Conservation (phyloP, 1,139 yeast genomes). For the Candida sp. region DNA sequence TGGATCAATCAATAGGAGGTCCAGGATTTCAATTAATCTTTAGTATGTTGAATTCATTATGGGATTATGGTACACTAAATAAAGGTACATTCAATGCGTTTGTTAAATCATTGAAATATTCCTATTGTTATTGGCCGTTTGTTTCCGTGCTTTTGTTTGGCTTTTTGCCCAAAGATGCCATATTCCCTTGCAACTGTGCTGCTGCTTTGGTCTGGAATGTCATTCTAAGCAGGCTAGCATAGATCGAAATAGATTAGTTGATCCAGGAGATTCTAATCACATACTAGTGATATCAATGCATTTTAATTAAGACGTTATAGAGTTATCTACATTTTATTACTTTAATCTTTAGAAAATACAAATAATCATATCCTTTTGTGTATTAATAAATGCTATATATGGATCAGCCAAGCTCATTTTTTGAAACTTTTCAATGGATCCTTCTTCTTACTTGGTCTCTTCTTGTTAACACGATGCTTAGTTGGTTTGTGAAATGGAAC, state of each 20-base stretch:
- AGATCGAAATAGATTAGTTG: neutral
- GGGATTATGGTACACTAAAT: constrained; percentile 50
- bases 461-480: constrained; percentile 40
- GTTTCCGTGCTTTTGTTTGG: constrained; percentile 50
- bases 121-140: constrained; percentile 60
- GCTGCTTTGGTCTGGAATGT: constrained; percentile 58
- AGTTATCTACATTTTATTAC: no score
- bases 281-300: no score
- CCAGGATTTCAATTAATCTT: constrained; percentile 53
- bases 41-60: constrained; percentile 44
- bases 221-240: constrained; percentile 37
- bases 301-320: no score
- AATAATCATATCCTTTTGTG: neutral
- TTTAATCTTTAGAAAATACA: no score
- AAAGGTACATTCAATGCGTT: constrained; percentile 28
- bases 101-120: constrained; percentile 46
- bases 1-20: constrained; percentile 56
- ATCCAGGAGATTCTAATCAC: no score
- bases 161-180: constrained; percentile 41
- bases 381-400: neutral
- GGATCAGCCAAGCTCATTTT: constrained; percentile 3
- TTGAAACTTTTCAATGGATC: constrained; percentile 69
- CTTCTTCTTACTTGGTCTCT: constrained; percentile 39
- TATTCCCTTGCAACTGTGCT: constrained; percentile 58
- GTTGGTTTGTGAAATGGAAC: constrained; percentile 70